These are phyloP conservation scores for Xylariales sp. DNA, from an alignment of 2,329 filamentous ascomycete species.

Conservation along the genomic window DNA sequence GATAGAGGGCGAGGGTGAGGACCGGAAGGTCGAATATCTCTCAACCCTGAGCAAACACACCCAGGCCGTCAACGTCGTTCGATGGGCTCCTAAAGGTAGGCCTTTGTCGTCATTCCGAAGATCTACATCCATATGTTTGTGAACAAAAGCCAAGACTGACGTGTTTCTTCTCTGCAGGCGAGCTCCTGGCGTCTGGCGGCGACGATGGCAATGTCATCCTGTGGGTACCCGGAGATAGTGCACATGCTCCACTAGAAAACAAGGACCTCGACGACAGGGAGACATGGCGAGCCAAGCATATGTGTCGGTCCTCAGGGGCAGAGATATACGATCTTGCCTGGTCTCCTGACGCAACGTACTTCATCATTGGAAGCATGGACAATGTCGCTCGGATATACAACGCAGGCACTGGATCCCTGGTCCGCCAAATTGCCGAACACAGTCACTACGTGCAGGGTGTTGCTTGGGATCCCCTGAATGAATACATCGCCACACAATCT, in stretches of 20 bases:
- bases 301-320: conserved; percentile 90
- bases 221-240: conserved; percentile 84
- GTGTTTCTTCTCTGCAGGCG: conserved; percentile 58
- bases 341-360: conserved; percentile 95
- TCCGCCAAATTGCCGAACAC: conserved; percentile 93
- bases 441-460: conserved; percentile 98
- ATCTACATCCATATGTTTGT: too few species aligned
- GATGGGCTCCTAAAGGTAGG: conserved; percentile 89
- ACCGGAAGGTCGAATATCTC: conserved; percentile 85
- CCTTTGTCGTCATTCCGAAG: too few species aligned
- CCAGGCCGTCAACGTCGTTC: conserved; percentile 95
- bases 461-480: conserved; percentile 95
- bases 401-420: conserved; percentile 71
- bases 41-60: conserved; percentile 91
- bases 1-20: conserved; percentile 77
- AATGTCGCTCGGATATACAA: conserved; percentile 98
- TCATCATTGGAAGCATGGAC: conserved; percentile 99
- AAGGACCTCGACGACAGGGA: conserved; percentile 91
- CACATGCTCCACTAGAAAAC: conserved; percentile 68
- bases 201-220: conserved; percentile 96
- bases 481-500: conserved; percentile 96
- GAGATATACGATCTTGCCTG: conserved; percentile 98
- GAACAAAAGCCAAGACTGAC: too few species aligned
- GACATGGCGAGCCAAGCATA: conserved; percentile 93
- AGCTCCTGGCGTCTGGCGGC: conserved; percentile 88